These are phyloP conservation scores for Pichia cephalocereana DNA, from an alignment of 805 yeast species.

Conservation along the genomic window DNA sequence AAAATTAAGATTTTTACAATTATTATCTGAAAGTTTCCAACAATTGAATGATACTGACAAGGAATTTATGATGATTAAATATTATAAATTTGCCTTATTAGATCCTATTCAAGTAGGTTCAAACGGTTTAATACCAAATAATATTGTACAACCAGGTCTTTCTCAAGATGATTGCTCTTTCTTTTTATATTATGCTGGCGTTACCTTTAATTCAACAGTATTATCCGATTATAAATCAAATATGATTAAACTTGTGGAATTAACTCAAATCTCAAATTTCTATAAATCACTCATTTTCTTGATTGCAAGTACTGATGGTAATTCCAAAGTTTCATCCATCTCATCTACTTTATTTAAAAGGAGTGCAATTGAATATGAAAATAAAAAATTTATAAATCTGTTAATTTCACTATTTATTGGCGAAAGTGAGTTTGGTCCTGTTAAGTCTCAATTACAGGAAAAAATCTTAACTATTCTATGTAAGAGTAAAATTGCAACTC, in stretches of 20 bases:
- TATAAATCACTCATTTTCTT: constrained; percentile 32
- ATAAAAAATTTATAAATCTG: constrained; percentile 31
- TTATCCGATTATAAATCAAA: constrained; percentile 33
- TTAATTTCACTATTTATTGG: constrained; percentile 48
- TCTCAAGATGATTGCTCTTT: constrained; percentile 46
- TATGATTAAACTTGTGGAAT: constrained; percentile 34
- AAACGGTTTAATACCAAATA: constrained; percentile 33
- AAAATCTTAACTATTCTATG: constrained; percentile 41
- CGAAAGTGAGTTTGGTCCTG: constrained; percentile 39
- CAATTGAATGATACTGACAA: constrained; percentile 21
- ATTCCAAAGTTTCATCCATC: constrained; percentile 43
- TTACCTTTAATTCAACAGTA: constrained; percentile 41
- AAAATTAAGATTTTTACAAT: background rate
- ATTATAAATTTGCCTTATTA: constrained; percentile 50
- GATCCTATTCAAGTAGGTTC: constrained; percentile 33
- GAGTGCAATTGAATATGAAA: constrained; percentile 43
- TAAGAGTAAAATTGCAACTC: constrained; percentile 45
- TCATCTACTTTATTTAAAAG: constrained; percentile 47
- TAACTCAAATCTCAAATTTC: constrained; percentile 26
- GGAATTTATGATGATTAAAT: constrained; percentile 34
- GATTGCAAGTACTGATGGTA: constrained; percentile 55
- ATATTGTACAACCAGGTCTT: constrained; percentile 55
- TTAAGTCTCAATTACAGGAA: constrained; percentile 43
- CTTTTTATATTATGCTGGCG: constrained; percentile 63
- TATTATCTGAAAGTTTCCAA: constrained; percentile 16